Evolutionary conservation across 805 yeast species (phyloP).

Genomic region (Brettanomyces sp.): DNA sequence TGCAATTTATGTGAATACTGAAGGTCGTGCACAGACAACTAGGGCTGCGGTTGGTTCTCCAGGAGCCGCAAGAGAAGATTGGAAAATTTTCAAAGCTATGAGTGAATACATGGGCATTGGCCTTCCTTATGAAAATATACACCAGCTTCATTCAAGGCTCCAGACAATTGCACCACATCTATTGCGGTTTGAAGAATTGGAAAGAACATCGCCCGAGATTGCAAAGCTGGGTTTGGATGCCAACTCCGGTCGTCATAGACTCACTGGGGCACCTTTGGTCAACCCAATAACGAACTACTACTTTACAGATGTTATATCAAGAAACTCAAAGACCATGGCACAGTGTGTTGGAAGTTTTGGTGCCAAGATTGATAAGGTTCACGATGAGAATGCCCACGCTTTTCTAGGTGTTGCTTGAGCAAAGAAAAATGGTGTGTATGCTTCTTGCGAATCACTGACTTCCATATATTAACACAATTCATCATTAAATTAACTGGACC

Average conservation of each 20-base stretch:
- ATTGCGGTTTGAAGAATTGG: conserved; percentile 64
- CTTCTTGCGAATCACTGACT: too few species aligned
- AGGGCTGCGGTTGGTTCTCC: conserved; percentile 85
- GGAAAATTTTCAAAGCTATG: conserved; percentile 79
- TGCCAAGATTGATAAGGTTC: conserved; percentile 50
- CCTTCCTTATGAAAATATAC: conserved; percentile 68
- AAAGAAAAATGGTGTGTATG: not conserved
- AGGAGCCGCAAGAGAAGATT: conserved; percentile 85
- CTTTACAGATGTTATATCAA: conserved; percentile 79
- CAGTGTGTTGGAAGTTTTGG: conserved; percentile 70
- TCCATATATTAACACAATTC: too few species aligned
- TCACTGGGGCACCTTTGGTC: conserved; percentile 37
- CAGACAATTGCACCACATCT: conserved; percentile 76
- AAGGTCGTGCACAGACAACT: conserved; percentile 79
- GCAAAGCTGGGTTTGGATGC: conserved; percentile 49
- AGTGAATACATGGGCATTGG: conserved; percentile 65
- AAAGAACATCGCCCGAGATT: conserved; percentile 51
- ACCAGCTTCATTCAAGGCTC: conserved; percentile 59
- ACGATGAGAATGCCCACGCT: conserved; percentile 34
- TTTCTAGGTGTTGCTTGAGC: conserved; percentile 23
- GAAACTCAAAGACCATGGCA: conserved; percentile 88
- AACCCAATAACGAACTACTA: conserved; percentile 77
- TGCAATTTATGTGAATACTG: conserved; percentile 81
- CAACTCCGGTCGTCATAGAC: conserved; percentile 24
- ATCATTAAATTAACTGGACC: too few species aligned